Conservation (phyloP, 2,329 filamentous ascomycete genomes). For the Aspergillus sp. region DNA sequence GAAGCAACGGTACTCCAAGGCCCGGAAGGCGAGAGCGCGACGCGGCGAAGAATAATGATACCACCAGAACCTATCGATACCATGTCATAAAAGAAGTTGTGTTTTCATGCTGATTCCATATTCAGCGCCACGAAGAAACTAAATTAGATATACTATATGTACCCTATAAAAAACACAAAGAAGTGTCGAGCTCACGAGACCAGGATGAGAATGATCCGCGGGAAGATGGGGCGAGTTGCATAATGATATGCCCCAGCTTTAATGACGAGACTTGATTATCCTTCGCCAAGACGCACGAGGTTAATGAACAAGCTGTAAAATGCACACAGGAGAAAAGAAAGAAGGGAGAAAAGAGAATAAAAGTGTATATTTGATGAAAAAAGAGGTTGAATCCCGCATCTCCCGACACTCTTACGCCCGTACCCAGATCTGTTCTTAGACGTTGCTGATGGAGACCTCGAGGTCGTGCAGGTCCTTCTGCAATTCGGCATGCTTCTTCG, state of each 20-base stretch:
- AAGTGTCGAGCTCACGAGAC: slow-evolving; percentile 7
- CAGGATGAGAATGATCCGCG: neutral
- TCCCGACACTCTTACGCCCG: slow-evolving; percentile 22
- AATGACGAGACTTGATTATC: slow-evolving; percentile 8
- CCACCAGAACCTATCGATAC: slow-evolving; percentile 4
- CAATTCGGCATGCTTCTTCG: slow-evolving; percentile 73
- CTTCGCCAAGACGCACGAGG: slow-evolving; percentile 10
- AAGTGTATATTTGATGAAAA: slow-evolving; percentile 13
- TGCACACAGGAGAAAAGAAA: slow-evolving; percentile 7
- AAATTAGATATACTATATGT: slow-evolving; percentile 11
- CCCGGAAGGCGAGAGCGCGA: slow-evolving; percentile 58
- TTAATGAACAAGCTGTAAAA: slow-evolving; percentile 18
- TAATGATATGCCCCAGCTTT: slow-evolving; percentile 8
- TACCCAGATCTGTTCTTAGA: slow-evolving; percentile 52
- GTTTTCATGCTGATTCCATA: neutral
- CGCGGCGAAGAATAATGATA: slow-evolving; percentile 28
- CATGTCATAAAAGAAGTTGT: neutral
- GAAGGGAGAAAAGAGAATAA: neutral
- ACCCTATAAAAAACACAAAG: slow-evolving; percentile 11
- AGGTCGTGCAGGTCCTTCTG: slow-evolving; percentile 91
- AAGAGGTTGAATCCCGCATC: slow-evolving; percentile 20
- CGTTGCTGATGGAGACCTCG: slow-evolving; percentile 85
- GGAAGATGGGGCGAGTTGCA: slow-evolving; percentile 4
- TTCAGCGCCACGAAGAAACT: neutral
- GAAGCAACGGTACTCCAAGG: slow-evolving; percentile 63